Evolutionary conservation across 352 stramenopile genomes (phyloP).

Genomic region (Pythium myriotylum): DNA sequence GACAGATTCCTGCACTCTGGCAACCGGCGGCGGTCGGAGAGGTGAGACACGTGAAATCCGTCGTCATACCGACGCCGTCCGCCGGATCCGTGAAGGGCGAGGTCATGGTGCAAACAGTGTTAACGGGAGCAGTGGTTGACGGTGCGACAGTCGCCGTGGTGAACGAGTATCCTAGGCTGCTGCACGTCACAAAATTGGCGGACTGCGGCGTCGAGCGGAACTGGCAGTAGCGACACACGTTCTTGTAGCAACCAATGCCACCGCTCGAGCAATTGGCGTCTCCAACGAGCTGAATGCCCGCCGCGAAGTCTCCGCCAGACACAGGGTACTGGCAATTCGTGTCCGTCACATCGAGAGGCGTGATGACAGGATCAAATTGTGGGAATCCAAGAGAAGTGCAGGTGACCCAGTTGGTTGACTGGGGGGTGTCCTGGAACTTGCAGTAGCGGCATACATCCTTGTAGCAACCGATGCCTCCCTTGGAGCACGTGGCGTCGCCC

Average conservation of each 20-base stretch:
- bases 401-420: neutral
- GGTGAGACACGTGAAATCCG: neutral
- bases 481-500: conserved; percentile 24
- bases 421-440: conserved; percentile 19
- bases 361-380: neutral
- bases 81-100: too few relatives aligned
- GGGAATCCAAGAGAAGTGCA: conserved; percentile 3
- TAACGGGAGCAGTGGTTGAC: neutral
- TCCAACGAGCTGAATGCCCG: conserved; percentile 8
- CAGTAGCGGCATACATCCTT: conserved; percentile 44
- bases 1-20: neutral
- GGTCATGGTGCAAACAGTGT: too few relatives aligned
- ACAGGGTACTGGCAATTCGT: conserved; percentile 10
- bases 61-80: neutral
- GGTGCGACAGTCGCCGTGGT: neutral
- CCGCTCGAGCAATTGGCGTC: conserved; percentile 5
- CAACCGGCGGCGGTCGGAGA: neutral
- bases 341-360: neutral
- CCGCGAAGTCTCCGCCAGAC: conserved; percentile 4
- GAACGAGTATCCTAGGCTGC: conserved; percentile 13
- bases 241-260: conserved; percentile 8
- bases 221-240: conserved; percentile 12
- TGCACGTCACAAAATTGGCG: neutral
- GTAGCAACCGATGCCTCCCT: conserved; percentile 27
- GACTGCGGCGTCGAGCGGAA: conserved; percentile 15